Evolutionary conservation across 2,329 filamentous ascomycete species (phyloP).

Genomic region (Claviceps humidiphila): DNA sequence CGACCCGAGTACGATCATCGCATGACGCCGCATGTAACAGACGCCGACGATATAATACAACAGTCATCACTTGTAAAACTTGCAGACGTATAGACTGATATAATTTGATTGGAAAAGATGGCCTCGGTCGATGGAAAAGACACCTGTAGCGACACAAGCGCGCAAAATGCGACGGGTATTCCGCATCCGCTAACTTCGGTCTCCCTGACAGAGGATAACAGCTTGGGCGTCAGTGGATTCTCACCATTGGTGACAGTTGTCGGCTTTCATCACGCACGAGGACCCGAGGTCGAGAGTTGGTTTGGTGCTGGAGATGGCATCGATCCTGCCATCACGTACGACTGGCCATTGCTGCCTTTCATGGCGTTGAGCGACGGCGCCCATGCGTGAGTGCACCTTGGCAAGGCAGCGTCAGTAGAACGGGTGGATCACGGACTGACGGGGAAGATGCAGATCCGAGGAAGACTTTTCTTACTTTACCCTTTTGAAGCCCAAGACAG

Average conservation of each 20-base stretch:
- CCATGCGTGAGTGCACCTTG: conserved; percentile 56
- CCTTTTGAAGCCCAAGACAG: conserved; percentile 51
- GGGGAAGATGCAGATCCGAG: conserved; percentile 43
- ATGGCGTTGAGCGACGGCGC: conserved; percentile 95
- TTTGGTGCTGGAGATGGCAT: conserved; percentile 61
- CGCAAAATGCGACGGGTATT: conserved; percentile 13
- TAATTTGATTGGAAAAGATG: neutral
- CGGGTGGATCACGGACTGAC: neutral
- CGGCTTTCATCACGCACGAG: conserved; percentile 73
- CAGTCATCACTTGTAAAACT: neutral
- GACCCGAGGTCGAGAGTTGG: conserved; percentile 89
- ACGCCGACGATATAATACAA: neutral
- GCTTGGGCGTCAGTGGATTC: conserved; percentile 29
- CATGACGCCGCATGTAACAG: neutral
- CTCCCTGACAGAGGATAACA: conserved; percentile 17
- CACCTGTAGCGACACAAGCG: neutral
- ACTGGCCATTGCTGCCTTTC: conserved; percentile 86
- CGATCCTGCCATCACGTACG: conserved; percentile 72
- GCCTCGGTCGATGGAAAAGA: neutral
- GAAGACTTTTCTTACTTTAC: conserved; percentile 99
- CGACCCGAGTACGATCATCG: neutral
- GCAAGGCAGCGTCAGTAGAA: neutral
- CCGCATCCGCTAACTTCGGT: conserved; percentile 21
- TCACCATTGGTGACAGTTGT: conserved; percentile 65
- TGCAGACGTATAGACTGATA: neutral